Evolutionary conservation across 306 rosid species (phyloP).

Genomic region (Hippophae rhamnoides): DNA sequence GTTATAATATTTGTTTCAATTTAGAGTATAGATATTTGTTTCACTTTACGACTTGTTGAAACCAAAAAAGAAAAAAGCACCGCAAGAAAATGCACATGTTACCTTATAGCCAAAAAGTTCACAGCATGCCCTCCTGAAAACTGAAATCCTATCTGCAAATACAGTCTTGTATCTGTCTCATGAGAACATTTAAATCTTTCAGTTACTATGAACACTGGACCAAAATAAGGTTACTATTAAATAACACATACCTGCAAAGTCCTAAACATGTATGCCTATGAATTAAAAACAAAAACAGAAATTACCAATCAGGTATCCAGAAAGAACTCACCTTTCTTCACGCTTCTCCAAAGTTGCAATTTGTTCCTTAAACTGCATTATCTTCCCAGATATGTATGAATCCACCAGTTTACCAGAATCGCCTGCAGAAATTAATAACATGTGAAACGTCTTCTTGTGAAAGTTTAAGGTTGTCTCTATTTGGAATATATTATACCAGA

Average conservation of each 20-base stretch:
- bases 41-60: too few relatives aligned
- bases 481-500: slow-evolving; percentile 39
- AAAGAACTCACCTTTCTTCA: slow-evolving; percentile 66
- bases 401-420: slow-evolving; percentile 78
- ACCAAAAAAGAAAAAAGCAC: not conserved
- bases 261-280: not conserved
- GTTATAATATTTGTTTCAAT: too few relatives aligned
- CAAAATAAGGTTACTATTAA: too few relatives aligned
- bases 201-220: not conserved
- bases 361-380: slow-evolving; percentile 72
- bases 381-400: slow-evolving; percentile 76
- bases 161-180: slow-evolving; percentile 85
- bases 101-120: slow-evolving; percentile 99
- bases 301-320: slow-evolving; percentile 1
- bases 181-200: slow-evolving; percentile 22
- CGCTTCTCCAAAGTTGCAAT: slow-evolving; percentile 93
- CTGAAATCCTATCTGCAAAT: slow-evolving; percentile 91
- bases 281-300: not conserved
- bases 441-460: too few relatives aligned
- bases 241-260: too few relatives aligned
- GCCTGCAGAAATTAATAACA: slow-evolving; percentile 35
- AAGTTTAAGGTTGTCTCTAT: too few relatives aligned
- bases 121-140: slow-evolving; percentile 94
- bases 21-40: too few relatives aligned
- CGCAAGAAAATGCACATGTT: slow-evolving; percentile 6